Conservation (phyloP, 2,329 filamentous ascomycete genomes). For the Plectosphaerella plurivora region DNA sequence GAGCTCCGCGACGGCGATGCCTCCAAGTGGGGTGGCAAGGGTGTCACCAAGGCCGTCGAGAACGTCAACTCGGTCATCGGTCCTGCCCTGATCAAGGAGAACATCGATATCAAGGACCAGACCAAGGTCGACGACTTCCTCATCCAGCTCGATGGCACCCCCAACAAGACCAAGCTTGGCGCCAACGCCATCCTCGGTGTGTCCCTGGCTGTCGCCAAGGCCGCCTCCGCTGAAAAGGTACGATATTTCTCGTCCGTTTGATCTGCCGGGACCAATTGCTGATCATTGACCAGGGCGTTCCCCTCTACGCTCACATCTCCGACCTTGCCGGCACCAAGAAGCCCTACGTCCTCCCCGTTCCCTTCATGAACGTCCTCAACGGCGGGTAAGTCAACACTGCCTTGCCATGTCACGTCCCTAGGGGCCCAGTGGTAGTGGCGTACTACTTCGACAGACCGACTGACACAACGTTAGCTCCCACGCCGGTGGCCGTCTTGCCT, state of each 20-base stretch:
- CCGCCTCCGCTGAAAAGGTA: constrained; percentile 81
- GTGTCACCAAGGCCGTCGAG: constrained; percentile 78
- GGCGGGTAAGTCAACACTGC: constrained; percentile 45
- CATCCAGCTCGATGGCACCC: constrained; percentile 76
- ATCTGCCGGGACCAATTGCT: not conserved
- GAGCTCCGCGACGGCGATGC: constrained; percentile 91
- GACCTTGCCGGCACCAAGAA: constrained; percentile 87
- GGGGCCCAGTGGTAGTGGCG: not conserved
- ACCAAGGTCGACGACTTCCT: constrained; percentile 79
- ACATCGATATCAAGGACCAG: constrained; percentile 83
- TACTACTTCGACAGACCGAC: not conserved
- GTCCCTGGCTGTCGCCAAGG: constrained; percentile 80
- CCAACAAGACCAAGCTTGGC: constrained; percentile 84
- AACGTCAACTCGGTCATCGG: constrained; percentile 82
- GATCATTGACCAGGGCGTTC: constrained; percentile 52
- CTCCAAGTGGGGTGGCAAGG: constrained; percentile 81
- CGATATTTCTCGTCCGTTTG: constrained; percentile 7
- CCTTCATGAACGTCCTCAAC: constrained; percentile 93
- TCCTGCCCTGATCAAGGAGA: constrained; percentile 77
- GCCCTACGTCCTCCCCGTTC: constrained; percentile 84
- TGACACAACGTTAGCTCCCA: constrained; percentile 60
- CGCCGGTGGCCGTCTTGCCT: constrained; percentile 90
- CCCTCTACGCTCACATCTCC: constrained; percentile 83
- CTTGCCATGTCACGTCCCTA: not conserved
- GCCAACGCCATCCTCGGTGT: constrained; percentile 88